Evolutionary conservation across 768 basidiomycete genomes (phyloP).

Genomic region (Mycena indigotica): DNA sequence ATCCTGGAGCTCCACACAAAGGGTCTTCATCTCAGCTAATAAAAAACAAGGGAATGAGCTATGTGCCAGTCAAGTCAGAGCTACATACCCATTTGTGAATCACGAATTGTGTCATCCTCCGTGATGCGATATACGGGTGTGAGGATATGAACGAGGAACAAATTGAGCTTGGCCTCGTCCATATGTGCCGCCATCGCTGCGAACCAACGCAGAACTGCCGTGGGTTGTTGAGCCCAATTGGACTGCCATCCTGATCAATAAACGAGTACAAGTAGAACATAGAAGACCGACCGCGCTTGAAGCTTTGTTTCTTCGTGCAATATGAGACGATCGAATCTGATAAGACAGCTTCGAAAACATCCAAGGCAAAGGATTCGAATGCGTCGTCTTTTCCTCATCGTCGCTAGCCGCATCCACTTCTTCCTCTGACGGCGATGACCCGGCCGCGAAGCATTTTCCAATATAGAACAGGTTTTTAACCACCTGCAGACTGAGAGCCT

Average conservation of each 20-base stretch:
- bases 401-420: conserved; percentile 36
- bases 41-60: background rate
- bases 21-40: conserved; percentile 79
- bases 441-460: conserved; percentile 77
- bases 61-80: background rate
- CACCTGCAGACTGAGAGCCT: conserved; percentile 72
- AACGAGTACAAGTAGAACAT: background rate
- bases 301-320: conserved; percentile 62
- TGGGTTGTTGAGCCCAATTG: conserved; percentile 82
- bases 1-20: conserved; percentile 83
- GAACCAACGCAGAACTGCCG: conserved; percentile 87
- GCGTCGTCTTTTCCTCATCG: conserved; percentile 32
- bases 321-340: conserved; percentile 76
- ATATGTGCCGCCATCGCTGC: conserved; percentile 86
- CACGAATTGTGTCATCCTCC: conserved; percentile 84
- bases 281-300: conserved; percentile 42
- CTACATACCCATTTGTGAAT: conserved; percentile 72
- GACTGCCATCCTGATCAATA: conserved; percentile 43
- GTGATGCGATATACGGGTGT: conserved; percentile 84
- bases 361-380: conserved; percentile 75
- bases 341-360: conserved; percentile 93
- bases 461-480: conserved; percentile 93
- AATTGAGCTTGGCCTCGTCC: conserved; percentile 56
- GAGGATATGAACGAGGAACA: conserved; percentile 81
- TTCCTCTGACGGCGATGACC: conserved; percentile 30